Evolutionary conservation across 2,329 filamentous ascomycete species (phyloP).

Genomic region (Tolypocladium ophioglossoides): DNA sequence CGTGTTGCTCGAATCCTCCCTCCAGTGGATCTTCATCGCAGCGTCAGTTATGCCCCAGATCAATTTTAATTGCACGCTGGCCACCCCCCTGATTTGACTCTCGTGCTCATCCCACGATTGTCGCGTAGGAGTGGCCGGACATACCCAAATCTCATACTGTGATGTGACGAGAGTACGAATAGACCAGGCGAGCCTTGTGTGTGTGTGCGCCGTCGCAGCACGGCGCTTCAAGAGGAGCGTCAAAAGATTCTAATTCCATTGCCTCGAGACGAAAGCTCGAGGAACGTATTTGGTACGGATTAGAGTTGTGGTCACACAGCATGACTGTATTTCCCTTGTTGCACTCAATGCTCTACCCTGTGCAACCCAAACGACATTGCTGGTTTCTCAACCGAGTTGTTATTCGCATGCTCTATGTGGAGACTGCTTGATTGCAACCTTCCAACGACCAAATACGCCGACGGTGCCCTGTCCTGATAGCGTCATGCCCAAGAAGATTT

Average conservation of each 20-base stretch:
- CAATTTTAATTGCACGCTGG: constrained; percentile 66
- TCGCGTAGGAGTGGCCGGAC: constrained; percentile 31
- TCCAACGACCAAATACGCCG: neutral
- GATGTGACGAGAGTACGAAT: neutral
- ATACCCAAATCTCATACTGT: constrained; percentile 14
- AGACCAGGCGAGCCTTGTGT: neutral
- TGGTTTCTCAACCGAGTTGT: neutral
- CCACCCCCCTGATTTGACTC: constrained; percentile 35
- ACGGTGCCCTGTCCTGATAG: neutral
- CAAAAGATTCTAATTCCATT: neutral
- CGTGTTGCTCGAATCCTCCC: constrained; percentile 67
- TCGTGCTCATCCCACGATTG: constrained; percentile 16
- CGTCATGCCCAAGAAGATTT: neutral
- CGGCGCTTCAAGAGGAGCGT: neutral
- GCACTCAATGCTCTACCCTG: neutral
- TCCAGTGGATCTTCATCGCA: constrained; percentile 41
- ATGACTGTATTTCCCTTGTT: neutral
- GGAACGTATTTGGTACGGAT: neutral
- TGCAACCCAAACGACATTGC: neutral
- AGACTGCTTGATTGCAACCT: neutral
- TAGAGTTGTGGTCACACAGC: neutral
- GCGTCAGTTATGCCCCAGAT: constrained; percentile 77
- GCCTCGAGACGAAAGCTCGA: neutral
- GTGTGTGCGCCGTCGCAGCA: neutral
- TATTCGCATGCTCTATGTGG: neutral